Evolutionary conservation across 2,329 filamentous ascomycete species (phyloP).

Genomic region (Phoma sp.): DNA sequence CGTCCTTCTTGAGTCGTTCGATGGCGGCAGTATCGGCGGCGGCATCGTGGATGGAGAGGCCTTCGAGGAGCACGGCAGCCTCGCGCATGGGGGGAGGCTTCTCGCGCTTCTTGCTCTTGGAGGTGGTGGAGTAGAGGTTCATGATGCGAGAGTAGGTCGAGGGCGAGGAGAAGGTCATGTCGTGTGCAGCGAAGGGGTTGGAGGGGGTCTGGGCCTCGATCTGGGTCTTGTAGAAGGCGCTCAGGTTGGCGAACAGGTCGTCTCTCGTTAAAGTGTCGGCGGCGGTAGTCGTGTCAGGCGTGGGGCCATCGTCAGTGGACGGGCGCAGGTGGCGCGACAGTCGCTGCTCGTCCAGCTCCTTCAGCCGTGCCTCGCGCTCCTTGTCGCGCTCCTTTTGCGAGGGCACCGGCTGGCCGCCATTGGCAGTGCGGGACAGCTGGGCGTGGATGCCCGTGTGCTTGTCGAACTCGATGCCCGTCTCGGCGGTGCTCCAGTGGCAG

Average conservation of each 20-base stretch:
- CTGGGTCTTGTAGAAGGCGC: constrained; percentile 82
- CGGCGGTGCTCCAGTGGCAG: constrained; percentile 90
- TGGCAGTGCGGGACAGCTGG: constrained; percentile 75
- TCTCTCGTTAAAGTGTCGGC: constrained; percentile 59
- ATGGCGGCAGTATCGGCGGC: constrained; percentile 67
- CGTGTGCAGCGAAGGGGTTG: constrained; percentile 48
- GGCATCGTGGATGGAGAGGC: constrained; percentile 67
- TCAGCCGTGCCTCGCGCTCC: constrained; percentile 45
- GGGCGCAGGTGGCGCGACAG: constrained; percentile 18
- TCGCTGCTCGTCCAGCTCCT: constrained; percentile 34
- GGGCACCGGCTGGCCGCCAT: constrained; percentile 51
- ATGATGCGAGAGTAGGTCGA: constrained; percentile 86
- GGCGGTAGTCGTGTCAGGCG: constrained; percentile 22
- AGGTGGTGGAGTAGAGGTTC: constrained; percentile 74
- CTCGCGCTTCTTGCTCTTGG: constrained; percentile 65
- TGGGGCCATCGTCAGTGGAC: constrained; percentile 18
- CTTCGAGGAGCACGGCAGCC: constrained; percentile 73
- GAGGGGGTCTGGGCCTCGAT: constrained; percentile 64
- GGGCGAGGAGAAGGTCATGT: constrained; percentile 72
- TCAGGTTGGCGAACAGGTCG: constrained; percentile 75
- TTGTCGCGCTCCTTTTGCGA: constrained; percentile 50
- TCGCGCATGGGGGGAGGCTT: constrained; percentile 81
- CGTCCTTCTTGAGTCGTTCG: constrained; percentile 61
- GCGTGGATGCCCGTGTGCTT: constrained; percentile 84
- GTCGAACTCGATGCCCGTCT: constrained; percentile 89